Evolutionary conservation across 208 protist species (phyloP).

Genomic region (Naegleria gruberi): DNA sequence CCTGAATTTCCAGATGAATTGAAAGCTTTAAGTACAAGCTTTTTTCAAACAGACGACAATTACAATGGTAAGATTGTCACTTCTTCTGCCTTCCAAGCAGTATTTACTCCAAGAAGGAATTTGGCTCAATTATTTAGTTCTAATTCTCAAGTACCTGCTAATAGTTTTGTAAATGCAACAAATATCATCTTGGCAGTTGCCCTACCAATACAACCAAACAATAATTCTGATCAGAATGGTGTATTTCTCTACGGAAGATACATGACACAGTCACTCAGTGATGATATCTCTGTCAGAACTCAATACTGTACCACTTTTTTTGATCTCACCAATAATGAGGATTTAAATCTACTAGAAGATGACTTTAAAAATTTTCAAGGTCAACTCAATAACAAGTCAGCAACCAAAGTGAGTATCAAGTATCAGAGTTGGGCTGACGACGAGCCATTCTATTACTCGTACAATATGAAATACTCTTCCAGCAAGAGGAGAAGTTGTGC

Average conservation of each 20-base stretch:
- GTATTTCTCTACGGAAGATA: background rate
- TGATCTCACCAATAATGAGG: background rate
- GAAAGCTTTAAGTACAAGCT: background rate
- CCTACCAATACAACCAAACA: background rate
- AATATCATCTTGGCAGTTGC: background rate
- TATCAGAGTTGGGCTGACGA: background rate
- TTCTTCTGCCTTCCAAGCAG: background rate
- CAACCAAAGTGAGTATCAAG: background rate
- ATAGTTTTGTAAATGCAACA: background rate
- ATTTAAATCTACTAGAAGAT: background rate
- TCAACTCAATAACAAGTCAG: background rate
- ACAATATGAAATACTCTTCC: background rate
- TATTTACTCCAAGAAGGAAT: background rate
- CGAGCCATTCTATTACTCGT: background rate
- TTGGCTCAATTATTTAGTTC: background rate
- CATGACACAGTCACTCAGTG: too few relatives aligned
- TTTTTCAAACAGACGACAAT: background rate
- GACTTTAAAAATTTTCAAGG: background rate
- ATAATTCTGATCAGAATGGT: background rate
- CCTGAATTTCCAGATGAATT: background rate
- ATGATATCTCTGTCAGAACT: background rate
- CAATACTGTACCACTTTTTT: background rate
- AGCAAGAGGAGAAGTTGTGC: background rate
- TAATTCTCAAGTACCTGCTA: too few relatives aligned
- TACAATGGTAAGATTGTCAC: background rate